Evolutionary conservation across 768 basidiomycete species (phyloP), one percentile per base, ranked within the genome.

Genomic region (Hemileccinum rubropunctum): DNA sequence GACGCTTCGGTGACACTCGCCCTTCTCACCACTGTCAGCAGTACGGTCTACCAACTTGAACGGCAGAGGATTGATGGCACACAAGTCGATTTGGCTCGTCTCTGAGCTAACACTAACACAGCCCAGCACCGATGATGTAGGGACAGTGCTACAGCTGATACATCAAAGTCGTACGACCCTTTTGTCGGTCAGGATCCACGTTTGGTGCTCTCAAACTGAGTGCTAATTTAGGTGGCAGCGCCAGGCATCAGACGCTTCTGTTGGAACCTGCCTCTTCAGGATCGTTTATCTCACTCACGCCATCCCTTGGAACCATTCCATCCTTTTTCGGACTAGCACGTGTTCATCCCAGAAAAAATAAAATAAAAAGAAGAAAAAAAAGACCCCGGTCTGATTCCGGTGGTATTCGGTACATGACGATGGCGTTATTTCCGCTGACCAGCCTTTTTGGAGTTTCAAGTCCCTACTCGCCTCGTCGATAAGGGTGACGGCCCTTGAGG

Each of bases 221-320:
- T 58, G 33, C 67, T 35, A 58, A 55, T 53, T 56, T 32, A 35
- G 50, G 49, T 8, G 13, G 21, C 20, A 36, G 33, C 47, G 28
- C 27, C 36, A 47, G 42, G 37, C 21, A 57, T 65, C 66, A 66
- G 65, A 69, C 47, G 47, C 47, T 66, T 67, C 65, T 56, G 56
- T 58, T 69, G 54, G 65, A 65, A 69, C 45, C 0, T 62, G 40
- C 60, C 58, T 32, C 20, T 54, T 64, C 6, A 17, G 32, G 52
- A 39, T 42, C 34, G 47, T 64, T 62, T 61, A 56, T 66, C 39
- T 42, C 50, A 41, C 40, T 18, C 6, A n/a, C 13, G 36, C 46
- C 44, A 46, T 17, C 43, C 47, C 9, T 57, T 51, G 48, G 51
- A 23, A 41, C 51, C 49, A 20, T 23, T 26, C 15, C 42, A 17